A percentile compares a stretch with the other conserved stretches of the same genome.
Evolutionary conservation across 140 eudicot genomes (phyloP).

Genomic region (Stevia rebaudiana): DNA sequence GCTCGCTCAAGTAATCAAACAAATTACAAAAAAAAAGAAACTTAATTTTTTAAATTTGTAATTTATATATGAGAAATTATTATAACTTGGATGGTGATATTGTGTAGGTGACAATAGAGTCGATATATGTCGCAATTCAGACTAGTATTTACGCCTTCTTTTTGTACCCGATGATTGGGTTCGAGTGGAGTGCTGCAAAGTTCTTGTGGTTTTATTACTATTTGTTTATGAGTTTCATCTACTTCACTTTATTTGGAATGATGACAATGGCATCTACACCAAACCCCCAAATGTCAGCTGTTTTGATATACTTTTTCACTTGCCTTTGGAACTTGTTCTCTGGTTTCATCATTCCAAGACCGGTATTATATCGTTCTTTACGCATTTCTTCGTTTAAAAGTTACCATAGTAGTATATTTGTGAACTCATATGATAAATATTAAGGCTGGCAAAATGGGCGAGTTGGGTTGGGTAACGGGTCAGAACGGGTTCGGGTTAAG

Average conservation of each 20-base stretch:
- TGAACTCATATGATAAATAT: too few species aligned
- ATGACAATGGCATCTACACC: conserved; percentile 65
- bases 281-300: conserved; percentile 44
- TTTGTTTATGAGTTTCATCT: conserved; percentile 52
- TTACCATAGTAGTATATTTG: too few species aligned
- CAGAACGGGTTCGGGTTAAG: too few species aligned
- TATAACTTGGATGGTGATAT: background rate
- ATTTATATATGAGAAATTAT: background rate
- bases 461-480: too few species aligned
- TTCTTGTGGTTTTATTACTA: conserved; percentile 59
- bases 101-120: conserved; percentile 62
- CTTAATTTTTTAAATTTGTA: background rate
- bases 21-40: background rate
- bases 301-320: conserved; percentile 49
- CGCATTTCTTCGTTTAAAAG: background rate
- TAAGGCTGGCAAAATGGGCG: background rate
- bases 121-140: conserved; percentile 44
- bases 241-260: conserved; percentile 63
- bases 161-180: conserved; percentile 64
- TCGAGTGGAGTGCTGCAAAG: conserved; percentile 49
- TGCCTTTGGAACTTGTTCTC: conserved; percentile 82
- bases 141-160: conserved; percentile 38
- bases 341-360: conserved; percentile 57
- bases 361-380: conserved; percentile 41
- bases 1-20: conserved; percentile 51